These are phyloP conservation scores for Dalbergia cultrata DNA, from an alignment of 306 rosid genomes.

Conservation along the genomic window DNA sequence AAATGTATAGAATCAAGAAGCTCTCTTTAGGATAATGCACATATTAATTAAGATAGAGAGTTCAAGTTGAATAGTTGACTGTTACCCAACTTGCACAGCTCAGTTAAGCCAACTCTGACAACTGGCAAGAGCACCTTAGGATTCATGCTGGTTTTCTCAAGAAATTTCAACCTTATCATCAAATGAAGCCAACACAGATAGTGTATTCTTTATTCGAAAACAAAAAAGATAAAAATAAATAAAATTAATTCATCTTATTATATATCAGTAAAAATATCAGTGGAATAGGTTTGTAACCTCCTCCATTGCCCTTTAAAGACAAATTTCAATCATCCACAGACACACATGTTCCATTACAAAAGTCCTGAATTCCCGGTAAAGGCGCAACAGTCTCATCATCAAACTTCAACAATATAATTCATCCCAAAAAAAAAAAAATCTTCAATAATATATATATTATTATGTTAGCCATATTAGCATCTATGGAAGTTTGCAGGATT, in stretches of 20 bases:
- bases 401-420: not conserved
- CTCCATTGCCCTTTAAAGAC: not conserved
- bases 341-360: not conserved
- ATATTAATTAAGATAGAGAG: constrained; percentile 3
- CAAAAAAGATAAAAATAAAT: not conserved
- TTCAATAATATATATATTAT: too few relatives aligned
- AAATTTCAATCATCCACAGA: not conserved
- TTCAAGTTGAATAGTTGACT: constrained; percentile 2
- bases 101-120: not conserved
- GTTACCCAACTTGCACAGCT: not conserved
- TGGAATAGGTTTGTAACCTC: not conserved
- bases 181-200: not conserved
- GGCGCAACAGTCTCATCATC: not conserved
- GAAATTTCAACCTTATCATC: not conserved
- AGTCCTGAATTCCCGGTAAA: not conserved
- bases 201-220: not conserved
- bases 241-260: not conserved
- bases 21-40: not conserved
- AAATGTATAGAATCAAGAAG: not conserved
- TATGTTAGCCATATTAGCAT: too few relatives aligned
- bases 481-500: not conserved
- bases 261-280: not conserved
- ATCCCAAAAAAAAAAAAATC: too few relatives aligned
- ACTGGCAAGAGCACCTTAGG: constrained; percentile 7
- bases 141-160: constrained; percentile 23